Evolutionary conservation across 2,329 filamentous ascomycete species (phyloP), one percentile per base, ranked within the genome.

Genomic region (Epicoccum sorghinum): DNA sequence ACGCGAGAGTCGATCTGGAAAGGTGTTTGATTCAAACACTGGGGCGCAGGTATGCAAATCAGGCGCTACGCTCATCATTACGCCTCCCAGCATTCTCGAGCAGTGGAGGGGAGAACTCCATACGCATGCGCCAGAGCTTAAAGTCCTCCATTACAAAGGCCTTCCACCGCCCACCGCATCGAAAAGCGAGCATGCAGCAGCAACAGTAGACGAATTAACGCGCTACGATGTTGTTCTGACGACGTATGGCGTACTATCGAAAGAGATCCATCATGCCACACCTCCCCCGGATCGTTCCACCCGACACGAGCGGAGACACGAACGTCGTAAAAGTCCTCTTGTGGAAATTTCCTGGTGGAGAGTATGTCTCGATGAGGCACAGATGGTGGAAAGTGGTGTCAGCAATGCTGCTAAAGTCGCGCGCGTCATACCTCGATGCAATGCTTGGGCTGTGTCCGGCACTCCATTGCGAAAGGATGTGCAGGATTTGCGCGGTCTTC

Each of bases 381-480:
- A 99, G 68, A 96, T 96, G 89, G 87, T 98, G 37, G 93, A 98
- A 70, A 93, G 86, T 61, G 91, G 92, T 30, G 87, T 96, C 4
- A 93, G 86, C 64, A 88, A 91, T 62, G 90, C 93, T 25, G 93
- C 95, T 1, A 85, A 82, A 41, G 86, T 97, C 12, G 92, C 92
- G 32, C 85, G 87, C 36, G 79, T 89, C 24, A 88, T 99, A 57
- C 92, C 93, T 39, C 84, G 95, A 25, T 77, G 90, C 59, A 93
- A 96, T 75, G 88, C 91, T 2, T 98, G 95, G 95, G 92, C 89
- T 12, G 87, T 99, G 36, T 93, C 91, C 0, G 95, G 91, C 37
- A 99, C 95, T 0, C 95, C 95, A 0, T 82, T 98, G 33, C 89
- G 90, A 61, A 90, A 91, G 61, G 84, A 91, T 58, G 83, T 93